Evolutionary conservation across 2,329 filamentous ascomycete genomes (phyloP), one percentile per base, ranked within the genome.

Genomic region (Trichophyton simii): DNA sequence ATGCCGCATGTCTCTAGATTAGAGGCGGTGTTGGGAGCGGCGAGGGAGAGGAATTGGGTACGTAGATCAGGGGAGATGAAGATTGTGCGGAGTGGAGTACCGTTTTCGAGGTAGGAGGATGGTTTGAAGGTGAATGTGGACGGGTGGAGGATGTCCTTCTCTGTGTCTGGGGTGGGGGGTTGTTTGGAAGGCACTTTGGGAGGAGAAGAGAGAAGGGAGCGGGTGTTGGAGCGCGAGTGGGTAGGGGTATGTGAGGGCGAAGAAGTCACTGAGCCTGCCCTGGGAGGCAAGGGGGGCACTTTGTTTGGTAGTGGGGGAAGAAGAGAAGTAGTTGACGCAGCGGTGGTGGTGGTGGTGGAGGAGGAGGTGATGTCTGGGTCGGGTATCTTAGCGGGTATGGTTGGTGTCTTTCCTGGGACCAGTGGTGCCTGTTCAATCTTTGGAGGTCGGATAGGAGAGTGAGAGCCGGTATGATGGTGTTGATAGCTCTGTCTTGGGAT

Each of bases 1-100:
- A 99, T 92, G 41, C 92, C 94, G 71, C 94, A 97, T 67, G 94
- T 97, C 76, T 99, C 94, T 18, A 97, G 81, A 41, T 95, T 95
- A 2, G 80, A 80, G 34, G 77, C 77, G 0, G 94, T 99, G 71
- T 99, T 97, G 18, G 82, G 75, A 0, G 82, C 76, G 0, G 91
- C 92, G 34, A 91, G 77, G 2, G 82, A 75, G 18, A 97, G 80
- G 71, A 99, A 99, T 4, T 81, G 78, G 1, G 80, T 75, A 31
- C 91, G 88, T 0, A 99, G 81, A 11, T 83, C 81, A 0, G 83
- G 82, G 0, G 94, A 92, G 1, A 99, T 80, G 71, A 97, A 96
- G 38, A 99, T 80, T 0, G 91, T 89, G 38, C 94, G 87, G 5
- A 99, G 82, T 0, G 91, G 88, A 4, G 86, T 84, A 18, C 92